Evolutionary conservation across 352 stramenopile species (phyloP).

Genomic region (Phytopythium ostracodes): DNA sequence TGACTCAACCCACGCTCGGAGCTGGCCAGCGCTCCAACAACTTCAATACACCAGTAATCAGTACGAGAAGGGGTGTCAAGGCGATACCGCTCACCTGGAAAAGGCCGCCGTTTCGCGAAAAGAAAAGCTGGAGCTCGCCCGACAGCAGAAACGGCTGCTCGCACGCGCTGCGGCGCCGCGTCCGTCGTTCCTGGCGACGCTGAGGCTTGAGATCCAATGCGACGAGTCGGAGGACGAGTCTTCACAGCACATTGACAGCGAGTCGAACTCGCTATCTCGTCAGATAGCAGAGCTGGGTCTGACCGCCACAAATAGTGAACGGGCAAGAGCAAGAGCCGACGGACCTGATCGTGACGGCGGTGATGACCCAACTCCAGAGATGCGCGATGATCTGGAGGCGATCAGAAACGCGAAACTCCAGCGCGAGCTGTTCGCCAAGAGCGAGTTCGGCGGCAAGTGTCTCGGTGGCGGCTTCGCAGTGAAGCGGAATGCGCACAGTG

Average conservation of each 20-base stretch:
- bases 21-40: neutral
- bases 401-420: neutral
- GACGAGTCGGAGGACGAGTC: neutral
- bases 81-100: too few relatives aligned
- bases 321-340: slow-evolving; percentile 3
- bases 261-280: neutral
- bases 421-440: slow-evolving; percentile 17
- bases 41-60: neutral
- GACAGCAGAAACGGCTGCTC: slow-evolving; percentile 17
- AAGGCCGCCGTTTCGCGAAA: neutral
- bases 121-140: slow-evolving; percentile 13
- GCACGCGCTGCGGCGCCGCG: slow-evolving; percentile 11
- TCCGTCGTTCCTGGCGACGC: slow-evolving; percentile 24
- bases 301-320: neutral
- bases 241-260: neutral
- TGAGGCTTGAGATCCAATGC: slow-evolving; percentile 17
- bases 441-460: slow-evolving; percentile 17
- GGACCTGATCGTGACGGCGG: neutral
- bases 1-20: neutral
- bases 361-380: too few relatives aligned
- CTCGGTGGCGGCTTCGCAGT: slow-evolving; percentile 38
- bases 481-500: slow-evolving; percentile 11
- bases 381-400: neutral
- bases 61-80: neutral
- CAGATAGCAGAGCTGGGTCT: neutral